Evolutionary conservation across 768 basidiomycete species (phyloP).

Genomic region (Brasilioporus rufonigricans): DNA sequence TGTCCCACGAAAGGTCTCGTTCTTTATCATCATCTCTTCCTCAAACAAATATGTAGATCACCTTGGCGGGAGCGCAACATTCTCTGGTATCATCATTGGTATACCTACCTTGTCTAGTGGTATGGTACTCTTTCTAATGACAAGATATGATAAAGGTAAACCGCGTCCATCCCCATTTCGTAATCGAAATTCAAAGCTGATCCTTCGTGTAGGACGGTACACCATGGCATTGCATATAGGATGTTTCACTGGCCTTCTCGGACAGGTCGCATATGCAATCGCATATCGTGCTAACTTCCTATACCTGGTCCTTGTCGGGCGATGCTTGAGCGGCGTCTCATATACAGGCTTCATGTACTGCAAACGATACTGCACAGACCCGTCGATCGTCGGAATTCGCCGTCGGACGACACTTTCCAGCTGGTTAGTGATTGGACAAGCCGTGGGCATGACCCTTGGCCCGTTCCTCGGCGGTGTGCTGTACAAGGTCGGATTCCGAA

Average conservation of each 20-base stretch:
- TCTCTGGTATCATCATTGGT: conserved; percentile 65
- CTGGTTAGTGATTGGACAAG: conserved; percentile 63
- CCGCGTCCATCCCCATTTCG: background rate
- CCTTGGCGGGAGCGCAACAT: conserved; percentile 66
- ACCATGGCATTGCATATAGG: conserved; percentile 50
- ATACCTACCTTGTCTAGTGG: conserved; percentile 66
- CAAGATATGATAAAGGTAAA: conserved; percentile 53
- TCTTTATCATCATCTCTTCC: conserved; percentile 70
- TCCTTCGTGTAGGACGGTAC: conserved; percentile 46
- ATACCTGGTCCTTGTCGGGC: conserved; percentile 68
- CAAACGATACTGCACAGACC: conserved; percentile 68
- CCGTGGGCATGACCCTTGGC: conserved; percentile 55
- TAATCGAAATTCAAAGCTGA: background rate
- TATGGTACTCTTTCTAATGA: conserved; percentile 53
- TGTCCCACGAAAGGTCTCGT: conserved; percentile 45
- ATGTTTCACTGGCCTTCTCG: conserved; percentile 51
- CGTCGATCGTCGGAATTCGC: conserved; percentile 61
- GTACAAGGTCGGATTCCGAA: conserved; percentile 58
- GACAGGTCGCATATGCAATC: conserved; percentile 57
- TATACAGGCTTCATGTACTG: conserved; percentile 67
- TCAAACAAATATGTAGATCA: conserved; percentile 60
- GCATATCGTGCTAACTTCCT: conserved; percentile 60
- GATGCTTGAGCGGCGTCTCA: conserved; percentile 59
- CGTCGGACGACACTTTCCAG: conserved; percentile 60
- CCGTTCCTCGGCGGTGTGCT: conserved; percentile 63